These are phyloP conservation scores for Blastocystis sp. DNA, from an alignment of 352 stramenopile genomes.

Conservation along the genomic window DNA sequence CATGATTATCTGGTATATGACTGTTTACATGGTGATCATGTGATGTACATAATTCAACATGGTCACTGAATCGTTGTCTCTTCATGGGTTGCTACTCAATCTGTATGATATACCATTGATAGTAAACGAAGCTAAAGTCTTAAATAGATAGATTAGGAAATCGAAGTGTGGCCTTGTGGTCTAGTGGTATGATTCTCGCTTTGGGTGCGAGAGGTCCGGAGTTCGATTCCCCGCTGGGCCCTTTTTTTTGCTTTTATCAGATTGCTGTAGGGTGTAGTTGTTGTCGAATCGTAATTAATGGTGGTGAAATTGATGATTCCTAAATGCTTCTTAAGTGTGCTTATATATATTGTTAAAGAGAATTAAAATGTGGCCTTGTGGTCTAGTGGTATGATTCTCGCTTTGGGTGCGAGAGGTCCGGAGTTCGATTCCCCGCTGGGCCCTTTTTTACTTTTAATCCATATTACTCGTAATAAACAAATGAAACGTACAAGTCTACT, in stretches of 20 bases:
- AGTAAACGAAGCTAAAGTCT: too few species aligned
- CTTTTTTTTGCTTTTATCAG: constrained; percentile 35
- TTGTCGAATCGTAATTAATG: neutral
- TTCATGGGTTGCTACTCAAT: too few species aligned
- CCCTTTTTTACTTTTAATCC: constrained; percentile 28
- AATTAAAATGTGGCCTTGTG: constrained; percentile 31
- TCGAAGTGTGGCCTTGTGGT: constrained; percentile 36
- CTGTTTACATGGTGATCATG: too few species aligned
- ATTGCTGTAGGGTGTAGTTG: neutral
- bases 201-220: constrained; percentile 62
- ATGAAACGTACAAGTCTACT: neutral
- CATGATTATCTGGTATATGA: neutral
- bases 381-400: constrained; percentile 63
- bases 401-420: constrained; percentile 62
- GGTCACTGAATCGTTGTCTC: too few species aligned
- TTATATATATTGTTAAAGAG: neutral
- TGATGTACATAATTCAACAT: too few species aligned
- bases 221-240: constrained; percentile 61
- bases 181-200: constrained; percentile 63
- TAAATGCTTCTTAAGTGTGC: neutral
- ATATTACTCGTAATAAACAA: neutral
- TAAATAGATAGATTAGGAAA: neutral
- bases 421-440: constrained; percentile 62
- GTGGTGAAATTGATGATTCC: neutral
- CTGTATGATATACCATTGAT: too few species aligned